These are phyloP conservation scores for Vachellia collinsii DNA, from an alignment of 306 rosid genomes.

Conservation along the genomic window DNA sequence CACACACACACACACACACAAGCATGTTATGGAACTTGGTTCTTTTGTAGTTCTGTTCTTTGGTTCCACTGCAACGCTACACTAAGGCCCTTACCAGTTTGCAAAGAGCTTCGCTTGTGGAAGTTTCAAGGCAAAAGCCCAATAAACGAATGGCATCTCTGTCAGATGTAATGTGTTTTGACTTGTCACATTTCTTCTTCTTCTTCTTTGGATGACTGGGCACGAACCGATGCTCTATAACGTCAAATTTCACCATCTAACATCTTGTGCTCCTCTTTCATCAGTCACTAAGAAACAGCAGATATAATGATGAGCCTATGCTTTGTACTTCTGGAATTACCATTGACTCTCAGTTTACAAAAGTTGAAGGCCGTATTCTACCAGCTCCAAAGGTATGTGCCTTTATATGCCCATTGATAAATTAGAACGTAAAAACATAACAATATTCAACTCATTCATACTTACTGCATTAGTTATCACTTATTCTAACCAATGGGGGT, in stretches of 20 bases:
- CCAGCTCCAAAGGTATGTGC: conserved; percentile 42
- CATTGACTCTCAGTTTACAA: conserved; percentile 30
- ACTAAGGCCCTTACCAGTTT: conserved; percentile 48
- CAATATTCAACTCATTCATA: not conserved
- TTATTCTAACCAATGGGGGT: not conserved
- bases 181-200: not conserved
- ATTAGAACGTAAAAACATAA: not conserved
- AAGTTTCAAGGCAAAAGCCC: conserved; percentile 52
- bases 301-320: conserved; percentile 48
- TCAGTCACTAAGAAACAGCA: conserved; percentile 46
- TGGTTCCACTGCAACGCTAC: conserved; percentile 56
- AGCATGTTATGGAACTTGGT: not conserved
- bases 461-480: not conserved
- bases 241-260: not conserved
- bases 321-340: conserved; percentile 46
- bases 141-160: conserved; percentile 40
- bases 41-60: conserved; percentile 44
- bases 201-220: no score
- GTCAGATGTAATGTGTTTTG: conserved; percentile 30
- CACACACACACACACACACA: conserved; percentile 5
- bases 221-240: no score
- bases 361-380: conserved; percentile 48
- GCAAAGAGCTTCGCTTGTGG: conserved; percentile 54
- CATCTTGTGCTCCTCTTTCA: conserved; percentile 17
- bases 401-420: not conserved